Evolutionary conservation across 768 basidiomycete genomes (phyloP), one percentile per base, ranked within the genome.

Genomic region (Lactarius hatsudake): DNA sequence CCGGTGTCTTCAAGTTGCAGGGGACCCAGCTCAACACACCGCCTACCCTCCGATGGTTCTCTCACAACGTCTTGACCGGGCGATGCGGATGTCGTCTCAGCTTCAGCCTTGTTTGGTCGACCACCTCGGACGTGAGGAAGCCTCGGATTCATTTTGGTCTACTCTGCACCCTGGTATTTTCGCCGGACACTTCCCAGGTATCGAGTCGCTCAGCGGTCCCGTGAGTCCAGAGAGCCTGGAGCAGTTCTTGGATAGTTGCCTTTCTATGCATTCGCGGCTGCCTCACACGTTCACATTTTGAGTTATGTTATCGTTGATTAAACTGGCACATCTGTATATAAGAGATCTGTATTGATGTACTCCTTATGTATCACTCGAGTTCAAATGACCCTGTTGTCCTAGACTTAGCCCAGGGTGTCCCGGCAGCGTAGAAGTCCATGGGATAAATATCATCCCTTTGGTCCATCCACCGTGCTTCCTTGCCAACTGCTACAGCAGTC

Each of bases 341-440:
- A 5, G n/a, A 34, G 17, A 42, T 40, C 15, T 60, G 28, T 59
- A 43, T 28, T 38, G 3, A 12, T 36, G 8, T 38, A 34, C n/a
- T 32, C 8, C 28, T 40, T 59, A 15, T 69, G 28, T 69, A 42
- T 62, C 34, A 23, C 64, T 61, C 66, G 28, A 28, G 56, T 66
- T 61, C 64, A 32, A 63, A 71, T 48, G 68, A 58, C 4, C 45
- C 68, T 1, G 61, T 89, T 38, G 77, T 72, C 74, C 91, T 83
- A 23, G 91, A 84, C 26, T 82, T 71, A 0, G 92, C 87, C 91
- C 91, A 93, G 1, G 87, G 87, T 68, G 84, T 90, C 3, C 87
- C 89, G 8, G 87, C 90, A 38, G 84, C 83, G 71, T 98, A 99
- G 76, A 98, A 99, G 77, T 99, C 93, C 97, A 99, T 99, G 3